A percentile compares a stretch with the other conserved stretches of the same genome.
Evolutionary conservation across 306 rosid species (phyloP).

Genomic region (Rosa persica): DNA sequence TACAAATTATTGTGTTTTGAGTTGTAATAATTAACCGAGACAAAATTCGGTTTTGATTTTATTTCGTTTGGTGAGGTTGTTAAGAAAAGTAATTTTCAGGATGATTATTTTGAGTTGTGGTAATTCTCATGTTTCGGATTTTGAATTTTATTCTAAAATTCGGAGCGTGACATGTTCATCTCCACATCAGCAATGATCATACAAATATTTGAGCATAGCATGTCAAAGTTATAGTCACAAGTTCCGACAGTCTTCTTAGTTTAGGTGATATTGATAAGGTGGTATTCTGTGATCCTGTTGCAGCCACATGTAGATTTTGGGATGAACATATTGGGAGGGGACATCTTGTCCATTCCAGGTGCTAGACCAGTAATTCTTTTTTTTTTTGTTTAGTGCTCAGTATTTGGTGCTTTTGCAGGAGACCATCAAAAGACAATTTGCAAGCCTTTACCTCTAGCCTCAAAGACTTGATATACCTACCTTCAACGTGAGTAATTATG

Average conservation of each 20-base stretch:
- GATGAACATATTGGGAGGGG: constrained; percentile 79
- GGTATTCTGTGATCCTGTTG: constrained; percentile 16
- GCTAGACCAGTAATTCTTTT: constrained; percentile 39
- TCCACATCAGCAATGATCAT: no score
- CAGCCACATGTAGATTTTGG: constrained; percentile 96
- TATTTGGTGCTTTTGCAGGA: constrained; percentile 49
- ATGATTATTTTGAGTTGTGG: no score
- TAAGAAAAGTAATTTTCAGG: no score
- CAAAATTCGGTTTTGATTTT: no score
- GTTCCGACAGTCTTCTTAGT: neutral
- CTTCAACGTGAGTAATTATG: constrained; percentile 57
- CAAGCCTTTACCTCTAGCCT: constrained; percentile 89
- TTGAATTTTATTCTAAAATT: no score
- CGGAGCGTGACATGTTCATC: no score
- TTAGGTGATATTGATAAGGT: neutral
- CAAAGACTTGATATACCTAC: constrained; percentile 66
- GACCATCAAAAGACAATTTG: constrained; percentile 67
- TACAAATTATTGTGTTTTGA: no score
- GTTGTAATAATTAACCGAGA: no score
- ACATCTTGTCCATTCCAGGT: constrained; percentile 93
- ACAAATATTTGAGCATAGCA: neutral
- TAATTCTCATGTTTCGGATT: no score
- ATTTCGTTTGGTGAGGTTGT: no score
- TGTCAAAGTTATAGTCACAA: neutral
- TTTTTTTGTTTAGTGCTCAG: neutral